phyloP scores from a whole-genome alignment of 140 eudicot genomes.

The Stevia rebaudiana region DNA sequence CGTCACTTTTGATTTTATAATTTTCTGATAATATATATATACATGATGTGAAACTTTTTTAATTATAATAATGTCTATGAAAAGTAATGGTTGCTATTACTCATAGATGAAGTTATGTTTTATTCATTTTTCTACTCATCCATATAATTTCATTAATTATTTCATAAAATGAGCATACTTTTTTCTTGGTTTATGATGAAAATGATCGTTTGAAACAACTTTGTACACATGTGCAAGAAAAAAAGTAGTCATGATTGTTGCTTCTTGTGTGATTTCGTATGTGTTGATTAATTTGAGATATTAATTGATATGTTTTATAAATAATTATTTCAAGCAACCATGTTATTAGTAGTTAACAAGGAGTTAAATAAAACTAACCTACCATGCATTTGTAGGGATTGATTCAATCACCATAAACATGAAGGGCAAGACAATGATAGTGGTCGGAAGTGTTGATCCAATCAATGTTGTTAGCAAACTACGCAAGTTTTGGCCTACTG shows the following conservation, averaged over 20 bases:
- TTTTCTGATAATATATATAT: no score
- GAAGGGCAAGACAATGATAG: conserved; percentile 60
- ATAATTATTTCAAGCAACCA: neutral
- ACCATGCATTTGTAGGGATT: conserved; percentile 46
- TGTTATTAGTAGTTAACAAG: neutral
- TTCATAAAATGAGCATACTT: neutral
- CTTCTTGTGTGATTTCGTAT: no score
- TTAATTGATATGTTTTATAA: neutral
- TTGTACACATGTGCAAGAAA: neutral
- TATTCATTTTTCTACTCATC: neutral
- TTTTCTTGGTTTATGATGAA: neutral
- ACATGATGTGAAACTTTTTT: conserved; percentile 13
- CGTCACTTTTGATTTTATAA: neutral
- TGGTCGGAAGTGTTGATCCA: conserved; percentile 84
- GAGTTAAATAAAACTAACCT: neutral
- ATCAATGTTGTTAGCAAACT: conserved; percentile 65
- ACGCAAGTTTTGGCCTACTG: conserved; percentile 70
- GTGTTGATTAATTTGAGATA: conserved; percentile 1
- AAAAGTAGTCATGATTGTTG: no score
- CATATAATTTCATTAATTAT: neutral
- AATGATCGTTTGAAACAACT: neutral
- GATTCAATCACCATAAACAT: conserved; percentile 73
- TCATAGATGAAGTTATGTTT: neutral
- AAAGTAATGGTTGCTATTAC: neutral
- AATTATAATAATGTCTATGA: neutral